A percentile compares a stretch with the other conserved stretches of the same genome.
Evolutionary conservation across 2,329 filamentous ascomycete species (phyloP).

Genomic region (Fusarium illudens): DNA sequence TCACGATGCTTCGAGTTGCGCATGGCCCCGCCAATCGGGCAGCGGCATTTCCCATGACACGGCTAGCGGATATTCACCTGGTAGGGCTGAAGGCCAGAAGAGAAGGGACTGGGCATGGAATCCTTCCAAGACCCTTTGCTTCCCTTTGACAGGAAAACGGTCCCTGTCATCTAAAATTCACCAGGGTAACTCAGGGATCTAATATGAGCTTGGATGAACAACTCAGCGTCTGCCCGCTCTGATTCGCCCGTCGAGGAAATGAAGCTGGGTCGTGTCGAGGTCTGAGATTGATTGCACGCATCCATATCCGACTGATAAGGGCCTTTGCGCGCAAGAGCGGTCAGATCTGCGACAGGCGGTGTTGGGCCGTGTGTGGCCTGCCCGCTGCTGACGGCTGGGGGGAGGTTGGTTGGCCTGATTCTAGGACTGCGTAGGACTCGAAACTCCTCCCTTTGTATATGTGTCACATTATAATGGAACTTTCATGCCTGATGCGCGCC

Average conservation of each 20-base stretch:
- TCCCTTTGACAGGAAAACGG: neutral
- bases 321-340: slow-evolving; percentile 8
- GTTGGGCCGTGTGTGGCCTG: slow-evolving; percentile 22
- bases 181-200: slow-evolving; percentile 29
- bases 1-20: slow-evolving; percentile 6
- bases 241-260: slow-evolving; percentile 21
- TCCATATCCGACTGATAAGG: slow-evolving; percentile 14
- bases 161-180: slow-evolving; percentile 19
- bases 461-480: neutral
- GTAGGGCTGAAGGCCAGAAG: slow-evolving; percentile 28
- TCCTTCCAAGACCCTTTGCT: neutral
- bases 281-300: slow-evolving; percentile 23
- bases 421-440: slow-evolving; percentile 8
- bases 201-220: slow-evolving; percentile 30
- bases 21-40: slow-evolving; percentile 25
- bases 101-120: too few relatives aligned
- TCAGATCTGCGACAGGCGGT: slow-evolving; percentile 23
- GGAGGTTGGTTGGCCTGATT: neutral
- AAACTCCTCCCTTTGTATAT: neutral
- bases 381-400: neutral
- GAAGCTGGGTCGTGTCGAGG: slow-evolving; percentile 2
- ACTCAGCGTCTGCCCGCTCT: neutral
- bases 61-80: neutral
- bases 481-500: neutral
- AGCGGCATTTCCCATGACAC: neutral